These are phyloP conservation scores for Phylloporus arenicola DNA, from an alignment of 768 basidiomycete genomes.

Conservation along the genomic window DNA sequence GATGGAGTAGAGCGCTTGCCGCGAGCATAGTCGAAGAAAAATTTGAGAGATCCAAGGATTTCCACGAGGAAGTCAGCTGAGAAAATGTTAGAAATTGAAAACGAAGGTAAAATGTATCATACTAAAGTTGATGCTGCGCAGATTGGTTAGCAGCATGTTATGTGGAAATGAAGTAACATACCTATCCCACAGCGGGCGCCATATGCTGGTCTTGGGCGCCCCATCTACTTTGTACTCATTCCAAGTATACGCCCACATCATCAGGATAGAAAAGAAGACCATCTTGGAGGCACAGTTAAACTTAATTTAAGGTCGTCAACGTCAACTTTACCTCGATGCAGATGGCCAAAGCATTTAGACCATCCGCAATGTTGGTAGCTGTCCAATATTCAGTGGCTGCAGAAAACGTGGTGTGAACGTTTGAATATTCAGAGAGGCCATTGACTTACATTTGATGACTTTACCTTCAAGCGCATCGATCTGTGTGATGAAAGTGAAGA, in stretches of 20 bases:
- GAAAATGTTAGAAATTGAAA: slow-evolving; percentile 5
- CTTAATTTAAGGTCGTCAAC: not conserved
- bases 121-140: slow-evolving; percentile 42
- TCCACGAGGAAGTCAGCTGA: slow-evolving; percentile 64
- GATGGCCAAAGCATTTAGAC: slow-evolving; percentile 73
- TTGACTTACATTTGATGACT: slow-evolving; percentile 56
- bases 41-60: slow-evolving; percentile 56
- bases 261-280: slow-evolving; percentile 71
- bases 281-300: slow-evolving; percentile 44
- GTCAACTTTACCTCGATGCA: slow-evolving; percentile 65
- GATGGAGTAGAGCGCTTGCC: slow-evolving; percentile 28
- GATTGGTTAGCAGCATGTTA: slow-evolving; percentile 2
- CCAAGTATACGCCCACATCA: slow-evolving; percentile 80
- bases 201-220: slow-evolving; percentile 47
- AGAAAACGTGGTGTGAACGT: not conserved
- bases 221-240: slow-evolving; percentile 58
- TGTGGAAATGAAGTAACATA: slow-evolving; percentile 10
- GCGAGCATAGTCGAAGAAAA: slow-evolving; percentile 44
- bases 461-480: slow-evolving; percentile 60
- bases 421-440: not conserved
- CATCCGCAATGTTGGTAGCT: slow-evolving; percentile 75
- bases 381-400: slow-evolving; percentile 80
- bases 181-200: slow-evolving; percentile 68
- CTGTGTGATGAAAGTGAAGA: slow-evolving; percentile 30
- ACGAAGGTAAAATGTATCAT: slow-evolving; percentile 13